phyloP scores from a whole-genome alignment of 2,329 filamentous ascomycete species.

The Penicillium polonicum region DNA sequence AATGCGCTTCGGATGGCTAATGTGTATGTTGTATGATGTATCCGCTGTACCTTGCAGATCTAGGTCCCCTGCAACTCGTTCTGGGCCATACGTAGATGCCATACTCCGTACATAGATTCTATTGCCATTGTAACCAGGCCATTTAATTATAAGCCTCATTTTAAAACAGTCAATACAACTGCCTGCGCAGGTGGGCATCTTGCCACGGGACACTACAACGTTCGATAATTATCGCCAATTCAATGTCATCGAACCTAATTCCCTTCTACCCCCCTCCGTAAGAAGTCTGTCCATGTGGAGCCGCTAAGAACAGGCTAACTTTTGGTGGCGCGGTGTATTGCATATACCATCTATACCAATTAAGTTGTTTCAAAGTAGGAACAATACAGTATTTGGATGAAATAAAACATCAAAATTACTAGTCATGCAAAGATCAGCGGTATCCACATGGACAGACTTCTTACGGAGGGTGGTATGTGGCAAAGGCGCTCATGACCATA shows the following conservation, averaged over 20 bases:
- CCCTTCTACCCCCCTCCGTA: not conserved
- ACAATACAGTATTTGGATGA: no score
- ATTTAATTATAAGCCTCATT: not conserved
- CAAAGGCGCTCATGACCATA: not conserved
- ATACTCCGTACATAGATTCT: not conserved
- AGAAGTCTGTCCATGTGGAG: no score
- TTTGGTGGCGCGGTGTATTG: no score
- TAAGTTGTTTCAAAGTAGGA: no score
- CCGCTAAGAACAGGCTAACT: no score
- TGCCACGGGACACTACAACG: not conserved
- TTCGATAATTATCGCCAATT: not conserved
- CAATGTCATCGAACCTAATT: not conserved
- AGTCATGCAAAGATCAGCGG: no score
- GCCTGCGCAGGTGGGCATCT: not conserved
- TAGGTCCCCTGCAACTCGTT: constrained; percentile 5
- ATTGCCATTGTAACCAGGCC: not conserved
- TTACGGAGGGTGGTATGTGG: no score
- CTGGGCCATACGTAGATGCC: not conserved
- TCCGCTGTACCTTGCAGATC: constrained; percentile 6
- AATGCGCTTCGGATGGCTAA: not conserved
- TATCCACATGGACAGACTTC: no score
- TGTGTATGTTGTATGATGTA: not conserved
- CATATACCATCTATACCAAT: no score
- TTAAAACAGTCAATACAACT: not conserved
- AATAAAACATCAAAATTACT: no score